Evolutionary conservation across 257 asterid genomes (phyloP).

Genomic region (Solanum etuberosum): DNA sequence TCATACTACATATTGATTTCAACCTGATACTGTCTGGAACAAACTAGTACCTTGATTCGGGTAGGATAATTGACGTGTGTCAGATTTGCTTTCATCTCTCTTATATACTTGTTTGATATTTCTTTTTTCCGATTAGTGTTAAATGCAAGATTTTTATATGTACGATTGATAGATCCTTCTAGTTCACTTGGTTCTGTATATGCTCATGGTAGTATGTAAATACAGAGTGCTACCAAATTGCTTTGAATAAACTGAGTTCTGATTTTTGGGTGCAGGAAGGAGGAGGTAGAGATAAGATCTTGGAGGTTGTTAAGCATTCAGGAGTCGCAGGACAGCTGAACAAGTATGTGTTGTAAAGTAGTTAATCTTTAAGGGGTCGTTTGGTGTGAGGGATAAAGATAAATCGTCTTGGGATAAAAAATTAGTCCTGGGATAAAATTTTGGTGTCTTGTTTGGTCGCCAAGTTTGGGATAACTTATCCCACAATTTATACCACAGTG

Average conservation of each 20-base stretch:
- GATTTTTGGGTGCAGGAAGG: conserved; percentile 5
- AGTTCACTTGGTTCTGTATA: background rate
- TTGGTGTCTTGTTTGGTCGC: background rate
- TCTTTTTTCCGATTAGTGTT: background rate
- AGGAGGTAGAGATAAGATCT: background rate
- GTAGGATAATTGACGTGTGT: background rate
- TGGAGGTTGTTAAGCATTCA: background rate
- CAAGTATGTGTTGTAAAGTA: conserved; percentile 27
- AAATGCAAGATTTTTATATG: background rate
- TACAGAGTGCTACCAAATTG: background rate
- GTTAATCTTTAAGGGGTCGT: background rate
- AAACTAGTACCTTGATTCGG: background rate
- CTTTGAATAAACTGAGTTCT: background rate
- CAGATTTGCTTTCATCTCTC: background rate
- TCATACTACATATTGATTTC: background rate
- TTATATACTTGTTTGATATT: background rate
- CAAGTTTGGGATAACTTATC: background rate
- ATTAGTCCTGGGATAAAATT: no score
- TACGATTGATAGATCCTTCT: background rate
- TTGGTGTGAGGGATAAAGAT: background rate
- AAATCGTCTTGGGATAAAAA: no score
- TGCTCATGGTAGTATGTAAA: background rate
- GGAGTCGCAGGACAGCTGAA: conserved; percentile 9
- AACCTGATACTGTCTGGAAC: background rate
- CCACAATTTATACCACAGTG: background rate